Base-by-base conservation (phyloP, 31 red algal species). In the Odonthalia washingtoniensis region DNA sequence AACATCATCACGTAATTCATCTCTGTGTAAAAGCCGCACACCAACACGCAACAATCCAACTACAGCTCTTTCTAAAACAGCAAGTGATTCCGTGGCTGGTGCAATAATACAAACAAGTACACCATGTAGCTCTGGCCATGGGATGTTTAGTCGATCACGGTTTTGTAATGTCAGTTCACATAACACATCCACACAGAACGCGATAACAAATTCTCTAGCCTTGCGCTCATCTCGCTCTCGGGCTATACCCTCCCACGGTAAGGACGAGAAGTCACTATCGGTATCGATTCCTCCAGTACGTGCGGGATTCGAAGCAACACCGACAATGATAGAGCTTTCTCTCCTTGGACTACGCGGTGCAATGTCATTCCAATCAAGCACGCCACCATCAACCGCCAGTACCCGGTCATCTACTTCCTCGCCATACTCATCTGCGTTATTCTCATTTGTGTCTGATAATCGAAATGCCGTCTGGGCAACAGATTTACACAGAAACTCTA, bases 161-260 rank as follows among this genome's bases (percentile, higher is more conserved):
- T 98, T 94, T 44, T 89, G 80, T 40, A 98, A 79, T 0, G 92
- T 94, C 44, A 98, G 82, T 78, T 94, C 90, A 32, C 82, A 84
- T 28, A 98, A 75, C 30, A 87, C 40, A 74, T 98, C 97, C 5
- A 98, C 64, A 60, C 88, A 91, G 39, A 89, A 96, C 3, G 97
- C 89, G 16, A 88, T 69, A 39, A 91, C 91, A 67, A 88, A 77
- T 63, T 94, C 88, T 33, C 89, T 72, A 17, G 96, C 94, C 46
- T 86, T 92, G 46, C 65, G 65, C 67, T 90, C 91, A 53, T 92
- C 90, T 46, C 83, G 40, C 81, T 83, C 83, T 27, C 85, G 80
- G 0, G 83, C 26, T 27, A 61, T 39, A 6, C 83, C 90, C 32
- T 75, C 75, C 83, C 83, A 93, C 21, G 33, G 27, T 63, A 75